Conservation (phyloP, 768 basidiomycete genomes). For the Lentinula guzmanii region DNA sequence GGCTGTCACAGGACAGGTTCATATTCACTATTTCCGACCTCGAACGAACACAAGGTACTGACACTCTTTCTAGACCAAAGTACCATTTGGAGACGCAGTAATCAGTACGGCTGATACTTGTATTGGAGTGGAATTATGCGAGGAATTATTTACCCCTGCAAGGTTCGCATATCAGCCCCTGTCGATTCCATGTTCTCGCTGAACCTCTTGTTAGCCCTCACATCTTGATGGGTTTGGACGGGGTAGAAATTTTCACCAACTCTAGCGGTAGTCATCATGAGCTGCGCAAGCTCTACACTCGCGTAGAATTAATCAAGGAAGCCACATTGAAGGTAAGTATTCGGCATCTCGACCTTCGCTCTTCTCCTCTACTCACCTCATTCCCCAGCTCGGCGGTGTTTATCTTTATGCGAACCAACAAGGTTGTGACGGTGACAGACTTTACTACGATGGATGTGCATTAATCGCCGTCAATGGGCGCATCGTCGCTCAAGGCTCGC, state of each 20-base stretch:
- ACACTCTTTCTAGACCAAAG: conserved; percentile 53
- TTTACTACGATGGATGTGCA: conserved; percentile 97
- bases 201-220: conserved; percentile 65
- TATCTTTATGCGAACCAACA: conserved; percentile 99
- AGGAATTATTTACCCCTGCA: conserved; percentile 94
- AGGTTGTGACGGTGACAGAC: conserved; percentile 95
- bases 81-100: conserved; percentile 94
- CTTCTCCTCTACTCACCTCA: background rate
- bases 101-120: conserved; percentile 92
- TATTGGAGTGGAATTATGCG: conserved; percentile 94
- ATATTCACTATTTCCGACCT: background rate
- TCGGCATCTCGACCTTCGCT: background rate
- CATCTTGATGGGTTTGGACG: conserved; percentile 95
- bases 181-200: background rate
- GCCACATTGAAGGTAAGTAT: conserved; percentile 92
- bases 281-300: conserved; percentile 87
- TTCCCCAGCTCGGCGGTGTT: conserved; percentile 79
- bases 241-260: conserved; percentile 98
- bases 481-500: conserved; percentile 91
- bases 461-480: conserved; percentile 94
- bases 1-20: conserved; percentile 64
- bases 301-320: conserved; percentile 94
- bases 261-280: conserved; percentile 98
- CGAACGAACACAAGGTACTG: background rate
- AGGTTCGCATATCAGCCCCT: conserved; percentile 55